These are phyloP conservation scores for Eutypa lata DNA, from an alignment of 2,329 filamentous ascomycete genomes.

Conservation along the genomic window DNA sequence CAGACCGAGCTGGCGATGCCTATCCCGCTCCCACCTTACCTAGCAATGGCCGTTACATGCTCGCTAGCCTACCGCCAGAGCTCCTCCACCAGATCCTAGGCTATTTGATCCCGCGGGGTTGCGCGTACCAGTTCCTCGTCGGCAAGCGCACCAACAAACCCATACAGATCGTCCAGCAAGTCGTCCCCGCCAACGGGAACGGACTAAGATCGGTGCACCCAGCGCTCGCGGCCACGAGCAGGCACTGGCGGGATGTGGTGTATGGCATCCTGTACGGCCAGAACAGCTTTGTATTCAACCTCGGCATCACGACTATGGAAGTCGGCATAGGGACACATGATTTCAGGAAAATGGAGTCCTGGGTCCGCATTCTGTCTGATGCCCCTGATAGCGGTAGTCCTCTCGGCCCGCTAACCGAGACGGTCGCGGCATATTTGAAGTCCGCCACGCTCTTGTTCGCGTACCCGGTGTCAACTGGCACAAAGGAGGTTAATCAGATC, in stretches of 20 bases:
- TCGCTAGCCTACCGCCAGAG: too few species aligned
- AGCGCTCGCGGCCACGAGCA: not conserved
- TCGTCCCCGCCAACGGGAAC: too few species aligned
- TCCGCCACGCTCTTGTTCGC: not conserved
- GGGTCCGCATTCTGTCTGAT: not conserved
- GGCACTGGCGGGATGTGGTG: not conserved
- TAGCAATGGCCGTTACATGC: too few species aligned
- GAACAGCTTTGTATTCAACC: conserved; percentile 1
- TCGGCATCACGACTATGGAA: not conserved
- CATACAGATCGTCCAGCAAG: too few species aligned
- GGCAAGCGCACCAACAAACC: too few species aligned
- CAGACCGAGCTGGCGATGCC: too few species aligned
- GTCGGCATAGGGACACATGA: not conserved
- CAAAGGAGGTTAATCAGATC: not conserved
- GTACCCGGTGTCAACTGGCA: not conserved
- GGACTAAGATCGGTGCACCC: not conserved
- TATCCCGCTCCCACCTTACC: too few species aligned
- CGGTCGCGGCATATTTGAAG: not conserved
- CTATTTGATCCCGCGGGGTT: too few species aligned
- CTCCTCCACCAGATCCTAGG: too few species aligned
- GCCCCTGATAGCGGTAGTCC: not conserved
- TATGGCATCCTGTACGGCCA: not conserved
- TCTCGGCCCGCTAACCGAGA: not conserved
- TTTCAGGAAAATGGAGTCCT: not conserved
- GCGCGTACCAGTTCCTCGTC: too few species aligned